A percentile compares a stretch with the other conserved stretches of the same genome.
phyloP scores from a whole-genome alignment of 306 rosid genomes.

The Quercus wislizeni region DNA sequence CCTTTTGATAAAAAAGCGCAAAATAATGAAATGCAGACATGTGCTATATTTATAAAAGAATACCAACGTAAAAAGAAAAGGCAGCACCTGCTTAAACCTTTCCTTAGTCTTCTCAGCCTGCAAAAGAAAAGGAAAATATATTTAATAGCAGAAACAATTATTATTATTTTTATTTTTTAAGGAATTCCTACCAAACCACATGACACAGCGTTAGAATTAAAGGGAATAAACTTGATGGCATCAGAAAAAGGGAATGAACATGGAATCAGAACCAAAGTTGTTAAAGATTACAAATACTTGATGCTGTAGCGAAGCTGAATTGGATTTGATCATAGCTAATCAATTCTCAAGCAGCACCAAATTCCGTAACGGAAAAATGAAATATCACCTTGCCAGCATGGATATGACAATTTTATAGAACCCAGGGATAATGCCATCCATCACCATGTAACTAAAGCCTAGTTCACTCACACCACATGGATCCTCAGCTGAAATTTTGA shows the following conservation, averaged over 20 bases:
- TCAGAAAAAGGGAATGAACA: no score
- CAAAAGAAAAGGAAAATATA: conserved; percentile 17
- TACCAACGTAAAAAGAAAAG: conserved; percentile 13
- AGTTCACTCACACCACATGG: neutral
- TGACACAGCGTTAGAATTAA: neutral
- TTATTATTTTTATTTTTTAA: no score
- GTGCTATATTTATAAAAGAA: neutral
- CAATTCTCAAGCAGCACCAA: neutral
- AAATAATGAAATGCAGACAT: conserved; percentile 12
- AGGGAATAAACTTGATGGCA: neutral
- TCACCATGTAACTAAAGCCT: neutral
- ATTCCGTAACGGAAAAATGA: neutral
- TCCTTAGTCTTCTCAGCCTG: conserved; percentile 71
- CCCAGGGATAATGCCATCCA: no score
- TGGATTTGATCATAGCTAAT: neutral
- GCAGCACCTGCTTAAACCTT: conserved; percentile 77
- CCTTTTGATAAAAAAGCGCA: conserved; percentile 2
- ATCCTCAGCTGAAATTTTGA: neutral
- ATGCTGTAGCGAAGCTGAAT: neutral
- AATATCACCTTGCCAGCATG: no score
- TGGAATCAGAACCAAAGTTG: neutral
- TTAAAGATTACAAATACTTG: neutral
- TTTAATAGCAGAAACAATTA: no score
- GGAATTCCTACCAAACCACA: neutral
- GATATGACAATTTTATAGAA: no score